These are phyloP conservation scores for Pestalotiopsis sp. DNA, from an alignment of 2,329 filamentous ascomycete species.

Conservation along the genomic window DNA sequence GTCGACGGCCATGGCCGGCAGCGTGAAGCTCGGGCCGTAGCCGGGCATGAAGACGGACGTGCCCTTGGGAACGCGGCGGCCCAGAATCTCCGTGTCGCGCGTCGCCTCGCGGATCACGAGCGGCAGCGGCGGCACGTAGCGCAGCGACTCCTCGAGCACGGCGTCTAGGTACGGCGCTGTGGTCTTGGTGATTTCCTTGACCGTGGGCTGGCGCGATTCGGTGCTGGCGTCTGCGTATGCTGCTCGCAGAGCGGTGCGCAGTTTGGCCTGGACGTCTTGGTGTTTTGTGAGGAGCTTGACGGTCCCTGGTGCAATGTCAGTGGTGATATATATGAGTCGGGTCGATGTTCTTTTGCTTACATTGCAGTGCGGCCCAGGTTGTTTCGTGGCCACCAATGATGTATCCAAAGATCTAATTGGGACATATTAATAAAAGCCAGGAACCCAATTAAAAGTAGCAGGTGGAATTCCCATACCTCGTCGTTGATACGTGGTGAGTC, in stretches of 20 bases:
- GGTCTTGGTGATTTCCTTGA: constrained; percentile 18
- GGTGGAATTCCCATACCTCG: constrained; percentile 23
- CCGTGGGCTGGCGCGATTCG: constrained; percentile 18
- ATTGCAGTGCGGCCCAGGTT: constrained; percentile 22
- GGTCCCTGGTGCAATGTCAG: constrained; percentile 17
- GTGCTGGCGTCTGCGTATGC: constrained; percentile 16
- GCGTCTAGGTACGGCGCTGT: constrained; percentile 76
- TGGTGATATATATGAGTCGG: not conserved
- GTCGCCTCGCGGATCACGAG: constrained; percentile 69
- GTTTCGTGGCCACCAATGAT: constrained; percentile 32
- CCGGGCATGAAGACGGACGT: constrained; percentile 59
- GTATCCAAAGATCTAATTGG: constrained; percentile 27
- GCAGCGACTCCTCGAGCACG: constrained; percentile 76
- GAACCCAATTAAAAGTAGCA: not conserved
- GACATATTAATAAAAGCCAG: not conserved
- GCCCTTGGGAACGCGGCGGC: constrained; percentile 68
- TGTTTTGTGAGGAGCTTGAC: constrained; percentile 21
- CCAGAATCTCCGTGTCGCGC: constrained; percentile 66
- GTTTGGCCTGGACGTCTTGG: constrained; percentile 16
- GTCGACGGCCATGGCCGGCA: constrained; percentile 49
- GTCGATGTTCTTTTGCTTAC: constrained; percentile 9
- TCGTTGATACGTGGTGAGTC: constrained; percentile 32
- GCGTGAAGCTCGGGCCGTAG: constrained; percentile 46
- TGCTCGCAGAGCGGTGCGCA: constrained; percentile 18
- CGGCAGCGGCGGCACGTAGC: constrained; percentile 73